These are phyloP conservation scores for Fagopyrum tataricum DNA, from an alignment of 148 eudicot species.

Conservation along the genomic window DNA sequence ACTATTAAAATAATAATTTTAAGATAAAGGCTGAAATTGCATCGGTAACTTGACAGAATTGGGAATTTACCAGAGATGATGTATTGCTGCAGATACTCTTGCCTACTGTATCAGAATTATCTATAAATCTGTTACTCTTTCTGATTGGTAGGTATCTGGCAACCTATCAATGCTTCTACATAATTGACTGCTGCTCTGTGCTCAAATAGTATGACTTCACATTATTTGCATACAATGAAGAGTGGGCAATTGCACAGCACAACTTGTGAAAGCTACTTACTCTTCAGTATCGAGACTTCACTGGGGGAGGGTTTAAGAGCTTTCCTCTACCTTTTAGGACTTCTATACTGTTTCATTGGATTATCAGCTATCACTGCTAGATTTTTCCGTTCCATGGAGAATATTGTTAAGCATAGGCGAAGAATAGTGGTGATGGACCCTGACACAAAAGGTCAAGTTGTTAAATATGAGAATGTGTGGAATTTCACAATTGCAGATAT, in stretches of 20 bases:
- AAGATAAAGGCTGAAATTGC: background rate
- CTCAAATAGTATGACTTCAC: slow-evolving; percentile 1
- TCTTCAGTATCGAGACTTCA: slow-evolving; percentile 44
- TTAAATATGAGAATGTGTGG: slow-evolving; percentile 70
- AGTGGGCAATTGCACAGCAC: slow-evolving; percentile 20
- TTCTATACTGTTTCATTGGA: slow-evolving; percentile 83
- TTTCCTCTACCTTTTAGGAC: slow-evolving; percentile 46
- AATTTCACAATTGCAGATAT: slow-evolving; percentile 87
- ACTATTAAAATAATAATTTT: background rate
- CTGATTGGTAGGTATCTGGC: background rate
- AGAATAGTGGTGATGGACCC: slow-evolving; percentile 63
- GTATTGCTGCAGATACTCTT: background rate
- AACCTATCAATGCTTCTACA: background rate
- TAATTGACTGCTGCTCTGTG: slow-evolving; percentile 6
- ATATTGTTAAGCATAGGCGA: slow-evolving; percentile 75
- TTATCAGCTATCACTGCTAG: slow-evolving; percentile 78
- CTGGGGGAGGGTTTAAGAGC: slow-evolving; percentile 51
- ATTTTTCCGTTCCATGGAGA: slow-evolving; percentile 87
- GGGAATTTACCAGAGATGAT: background rate
- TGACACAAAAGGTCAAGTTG: slow-evolving; percentile 32
- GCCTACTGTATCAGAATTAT: background rate
- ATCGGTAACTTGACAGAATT: background rate
- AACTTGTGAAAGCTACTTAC: slow-evolving; percentile 37
- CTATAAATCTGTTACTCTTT: background rate
- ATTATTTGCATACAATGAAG: background rate